phyloP scores from a whole-genome alignment of 129 eudicot species.

The Artemisia tridentata region DNA sequence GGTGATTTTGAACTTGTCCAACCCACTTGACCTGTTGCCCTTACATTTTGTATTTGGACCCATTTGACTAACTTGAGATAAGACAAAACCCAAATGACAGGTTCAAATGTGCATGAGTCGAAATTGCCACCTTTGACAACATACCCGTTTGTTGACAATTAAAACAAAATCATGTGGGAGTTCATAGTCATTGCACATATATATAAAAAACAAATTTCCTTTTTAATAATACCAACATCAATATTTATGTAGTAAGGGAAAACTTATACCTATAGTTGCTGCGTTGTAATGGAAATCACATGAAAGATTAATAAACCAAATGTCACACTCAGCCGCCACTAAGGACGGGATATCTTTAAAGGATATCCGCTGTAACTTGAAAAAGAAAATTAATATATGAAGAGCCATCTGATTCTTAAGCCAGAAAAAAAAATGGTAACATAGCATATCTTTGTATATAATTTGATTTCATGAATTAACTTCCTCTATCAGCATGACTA shows the following conservation, averaged over 20 bases:
- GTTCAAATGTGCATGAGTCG: not conserved
- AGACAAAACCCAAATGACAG: not conserved
- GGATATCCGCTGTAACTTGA: slow-evolving; percentile 89
- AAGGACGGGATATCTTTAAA: slow-evolving; percentile 93
- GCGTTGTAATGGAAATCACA: slow-evolving; percentile 87
- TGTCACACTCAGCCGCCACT: slow-evolving; percentile 96
- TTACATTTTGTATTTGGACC: not conserved
- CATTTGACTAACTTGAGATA: not conserved
- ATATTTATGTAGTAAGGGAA: not conserved
- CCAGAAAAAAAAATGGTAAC: too few species aligned
- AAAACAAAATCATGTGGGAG: not conserved
- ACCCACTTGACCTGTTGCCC: not conserved
- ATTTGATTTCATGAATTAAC: too few species aligned
- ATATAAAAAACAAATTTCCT: not conserved
- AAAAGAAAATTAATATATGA: slow-evolving; percentile 14
- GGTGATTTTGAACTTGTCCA: not conserved
- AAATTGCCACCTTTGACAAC: not conserved
- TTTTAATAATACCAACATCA: not conserved
- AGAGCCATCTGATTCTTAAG: not conserved
- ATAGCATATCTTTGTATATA: too few species aligned
- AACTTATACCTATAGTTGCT: slow-evolving; percentile 72
- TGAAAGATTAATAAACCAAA: slow-evolving; percentile 97
- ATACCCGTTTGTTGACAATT: not conserved
- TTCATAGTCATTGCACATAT: not conserved
- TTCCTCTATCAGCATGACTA: too few species aligned